A percentile compares a stretch with the other conserved stretches of the same genome.
Evolutionary conservation across 1,284 basidiomycete species (phyloP).

Genomic region (Apiotrichum veenhuisii): DNA sequence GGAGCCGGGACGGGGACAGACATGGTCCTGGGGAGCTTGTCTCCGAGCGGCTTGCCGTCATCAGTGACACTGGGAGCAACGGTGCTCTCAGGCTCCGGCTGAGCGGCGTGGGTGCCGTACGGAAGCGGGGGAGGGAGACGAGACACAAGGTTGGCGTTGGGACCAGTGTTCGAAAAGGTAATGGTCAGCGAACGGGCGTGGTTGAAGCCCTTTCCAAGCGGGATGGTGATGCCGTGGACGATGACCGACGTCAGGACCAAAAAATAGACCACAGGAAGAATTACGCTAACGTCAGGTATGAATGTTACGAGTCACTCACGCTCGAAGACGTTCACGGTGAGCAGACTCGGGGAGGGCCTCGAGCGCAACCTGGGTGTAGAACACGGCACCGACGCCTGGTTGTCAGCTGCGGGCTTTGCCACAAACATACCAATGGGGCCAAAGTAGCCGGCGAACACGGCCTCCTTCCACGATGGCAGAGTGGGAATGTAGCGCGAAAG

Average conservation of each 20-base stretch:
- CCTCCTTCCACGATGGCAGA: slow-evolving; percentile 42
- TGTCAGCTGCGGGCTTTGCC: not conserved
- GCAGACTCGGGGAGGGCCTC: slow-evolving; percentile 51
- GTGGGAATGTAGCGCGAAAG: slow-evolving; percentile 50
- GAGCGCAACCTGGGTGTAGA: slow-evolving; percentile 54
- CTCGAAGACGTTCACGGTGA: slow-evolving; percentile 43
- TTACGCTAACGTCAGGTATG: slow-evolving; percentile 24
- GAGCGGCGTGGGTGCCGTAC: not conserved
- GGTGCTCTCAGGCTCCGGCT: not conserved
- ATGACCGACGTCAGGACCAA: slow-evolving; percentile 54
- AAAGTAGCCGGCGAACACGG: slow-evolving; percentile 49
- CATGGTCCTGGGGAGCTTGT: no score
- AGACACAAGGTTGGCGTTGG: slow-evolving; percentile 7
- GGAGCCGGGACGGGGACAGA: not conserved
- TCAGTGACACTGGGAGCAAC: no score
- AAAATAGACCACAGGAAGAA: slow-evolving; percentile 55
- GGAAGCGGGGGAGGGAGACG: slow-evolving; percentile 15
- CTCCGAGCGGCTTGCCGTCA: no score
- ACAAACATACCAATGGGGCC: slow-evolving; percentile 36
- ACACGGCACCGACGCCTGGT: slow-evolving; percentile 49
- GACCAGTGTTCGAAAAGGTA: slow-evolving; percentile 3
- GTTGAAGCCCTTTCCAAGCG: slow-evolving; percentile 33
- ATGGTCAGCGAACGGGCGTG: slow-evolving; percentile 10
- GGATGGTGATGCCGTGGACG: slow-evolving; percentile 52
- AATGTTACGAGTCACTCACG: slow-evolving; percentile 5